phyloP scores from a whole-genome alignment of 2,329 filamentous ascomycete genomes.

The Mariannaea sp. region DNA sequence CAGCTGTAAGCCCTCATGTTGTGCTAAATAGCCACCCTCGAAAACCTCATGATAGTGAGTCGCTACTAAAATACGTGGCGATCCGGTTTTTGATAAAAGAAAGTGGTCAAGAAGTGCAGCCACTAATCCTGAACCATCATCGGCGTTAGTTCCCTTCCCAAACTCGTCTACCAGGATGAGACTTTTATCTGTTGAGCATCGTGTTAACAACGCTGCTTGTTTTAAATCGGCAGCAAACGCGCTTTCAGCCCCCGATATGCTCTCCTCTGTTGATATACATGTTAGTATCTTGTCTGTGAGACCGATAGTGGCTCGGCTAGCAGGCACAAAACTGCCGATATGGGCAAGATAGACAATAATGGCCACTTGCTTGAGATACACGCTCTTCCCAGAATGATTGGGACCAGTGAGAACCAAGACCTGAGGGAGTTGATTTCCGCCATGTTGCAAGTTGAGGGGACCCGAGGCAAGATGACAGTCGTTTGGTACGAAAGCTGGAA shows the following conservation, averaged over 20 bases:
- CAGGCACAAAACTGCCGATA: constrained; percentile 90
- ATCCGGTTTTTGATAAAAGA: constrained; percentile 48
- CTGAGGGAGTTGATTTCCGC: constrained; percentile 44
- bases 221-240: constrained; percentile 80
- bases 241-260: constrained; percentile 62
- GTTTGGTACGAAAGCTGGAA: constrained; percentile 82
- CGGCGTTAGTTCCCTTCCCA: constrained; percentile 64
- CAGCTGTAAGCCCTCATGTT: constrained; percentile 58
- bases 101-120: constrained; percentile 64
- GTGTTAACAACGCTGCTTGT: constrained; percentile 79
- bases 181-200: constrained; percentile 74
- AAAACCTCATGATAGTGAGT: constrained; percentile 77
- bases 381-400: constrained; percentile 95
- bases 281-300: constrained; percentile 93
- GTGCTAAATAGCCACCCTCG: constrained; percentile 61
- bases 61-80: constrained; percentile 63
- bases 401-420: constrained; percentile 87
- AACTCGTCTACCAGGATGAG: constrained; percentile 95
- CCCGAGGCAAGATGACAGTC: constrained; percentile 73
- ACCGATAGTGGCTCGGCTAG: constrained; percentile 74
- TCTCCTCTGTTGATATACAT: constrained; percentile 76
- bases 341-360: constrained; percentile 92
- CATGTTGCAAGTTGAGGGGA: constrained; percentile 31
- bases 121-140: constrained; percentile 63
- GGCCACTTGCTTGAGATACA: constrained; percentile 92